Evolutionary conservation across 768 basidiomycete species (phyloP).

Genomic region (Kwoniella bestiolae): DNA sequence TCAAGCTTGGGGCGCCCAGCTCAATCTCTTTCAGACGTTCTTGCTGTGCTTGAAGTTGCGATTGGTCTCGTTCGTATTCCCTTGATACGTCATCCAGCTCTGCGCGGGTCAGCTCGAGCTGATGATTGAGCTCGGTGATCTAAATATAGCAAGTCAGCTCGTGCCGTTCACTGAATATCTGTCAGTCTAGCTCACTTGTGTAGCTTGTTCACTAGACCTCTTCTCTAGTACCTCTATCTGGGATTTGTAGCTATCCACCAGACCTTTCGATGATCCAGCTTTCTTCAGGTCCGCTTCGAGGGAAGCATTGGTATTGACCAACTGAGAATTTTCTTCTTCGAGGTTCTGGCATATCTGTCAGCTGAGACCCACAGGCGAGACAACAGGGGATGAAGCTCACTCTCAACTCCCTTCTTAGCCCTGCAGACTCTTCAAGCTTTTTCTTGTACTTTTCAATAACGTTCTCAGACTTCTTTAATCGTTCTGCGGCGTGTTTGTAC

Average conservation of each 20-base stretch:
- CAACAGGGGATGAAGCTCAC: conserved; percentile 43
- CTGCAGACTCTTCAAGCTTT: conserved; percentile 93
- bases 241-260: conserved; percentile 89
- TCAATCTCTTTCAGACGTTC: conserved; percentile 89
- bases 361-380: not conserved
- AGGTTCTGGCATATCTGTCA: conserved; percentile 55
- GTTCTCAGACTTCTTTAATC: conserved; percentile 89
- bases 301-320: conserved; percentile 87
- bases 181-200: conserved; percentile 30
- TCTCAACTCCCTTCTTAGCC: conserved; percentile 60
- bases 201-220: conserved; percentile 60
- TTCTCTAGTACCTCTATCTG: conserved; percentile 81
- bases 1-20: conserved; percentile 54
- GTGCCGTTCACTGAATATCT: too few relatives aligned
- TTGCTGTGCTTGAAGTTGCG: conserved; percentile 85
- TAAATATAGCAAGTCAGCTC: conserved; percentile 58
- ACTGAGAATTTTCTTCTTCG: conserved; percentile 88
- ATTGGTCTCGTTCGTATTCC: conserved; percentile 76
- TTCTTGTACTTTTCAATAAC: conserved; percentile 99
- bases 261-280: conserved; percentile 78
- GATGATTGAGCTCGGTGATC: conserved; percentile 71
- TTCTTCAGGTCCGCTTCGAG: conserved; percentile 92
- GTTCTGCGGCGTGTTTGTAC: conserved; percentile 89
- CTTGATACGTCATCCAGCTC: conserved; percentile 47
- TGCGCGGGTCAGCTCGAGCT: conserved; percentile 62